Base-by-base conservation (phyloP, 352 stramenopile species). In the Globisporangium heterothallicum region DNA sequence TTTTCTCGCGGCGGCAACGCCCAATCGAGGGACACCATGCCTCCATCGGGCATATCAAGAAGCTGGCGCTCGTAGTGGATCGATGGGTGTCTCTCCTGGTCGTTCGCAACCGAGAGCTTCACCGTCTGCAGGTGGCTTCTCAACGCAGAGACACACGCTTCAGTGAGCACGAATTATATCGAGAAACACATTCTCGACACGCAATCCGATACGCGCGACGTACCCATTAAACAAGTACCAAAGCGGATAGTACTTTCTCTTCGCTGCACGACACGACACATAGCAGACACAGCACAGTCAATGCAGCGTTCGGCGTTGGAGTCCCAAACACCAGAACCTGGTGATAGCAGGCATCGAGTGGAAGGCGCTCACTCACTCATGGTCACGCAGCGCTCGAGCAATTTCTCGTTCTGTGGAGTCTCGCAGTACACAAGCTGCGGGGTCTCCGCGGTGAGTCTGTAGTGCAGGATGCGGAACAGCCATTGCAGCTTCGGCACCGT, bases 11-110 rank as follows among this genome's bases (percentile, higher is more conserved):
- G 24, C 7, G 73, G 58, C 9, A 84, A 43, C 25, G 73, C 68
- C 78, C 78, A 88, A 57, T 88, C 78, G 29, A 88, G 58, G 7
- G 78, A 84, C 32, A 88, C 61, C n/a, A 86, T 65, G 27, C 78
- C 78, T 22, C 78, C 76, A 53, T 89, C 76, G 13, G 68, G 70
- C 60, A 86, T 68, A 25, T 82, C 64, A 4, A 90, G 61, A 4
- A 78, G 51, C 56, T 90, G 69, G 14, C 79, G 72, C 44, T 76
- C 55, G 60, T 90, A 90, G 3, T 30, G 13, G 36, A 85, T 63
- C 1, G 16, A 14, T 1, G 77, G 74, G 5, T 61, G 50, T 7
- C 44, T 35, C 34, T 73, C 49, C 27, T 56, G 53, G 4, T 68
- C 61, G 6, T 72, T 72, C 26, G 70, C 64, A 38, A 58, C 46